phyloP scores from a whole-genome alignment of 169 alveolate genomes.

The Plasmodium chabaudi region DNA sequence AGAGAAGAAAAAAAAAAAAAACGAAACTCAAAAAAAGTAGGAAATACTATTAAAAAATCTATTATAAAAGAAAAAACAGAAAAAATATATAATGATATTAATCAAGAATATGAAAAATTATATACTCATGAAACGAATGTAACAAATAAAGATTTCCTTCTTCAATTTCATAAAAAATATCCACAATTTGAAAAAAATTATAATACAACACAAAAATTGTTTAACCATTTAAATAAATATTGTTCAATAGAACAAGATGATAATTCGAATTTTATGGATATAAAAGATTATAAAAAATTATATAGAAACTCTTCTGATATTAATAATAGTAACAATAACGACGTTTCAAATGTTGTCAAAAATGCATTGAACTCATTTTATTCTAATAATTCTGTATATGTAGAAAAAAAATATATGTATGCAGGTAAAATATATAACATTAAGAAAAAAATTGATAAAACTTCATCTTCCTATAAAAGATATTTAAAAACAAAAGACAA shows the following conservation, averaged over 20 bases:
- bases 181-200: conserved; percentile 49
- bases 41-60: conserved; percentile 22
- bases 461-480: conserved; percentile 49
- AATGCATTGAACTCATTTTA: conserved; percentile 38
- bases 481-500: conserved; percentile 59
- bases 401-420: conserved; percentile 71
- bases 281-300: conserved; percentile 12
- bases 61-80: conserved; percentile 68
- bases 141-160: conserved; percentile 34
- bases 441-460: conserved; percentile 64
- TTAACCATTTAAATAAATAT: conserved; percentile 46
- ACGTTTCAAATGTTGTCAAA: conserved; percentile 18
- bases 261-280: not conserved
- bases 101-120: conserved; percentile 41
- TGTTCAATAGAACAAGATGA: conserved; percentile 11
- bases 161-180: conserved; percentile 60
- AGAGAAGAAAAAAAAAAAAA: conserved; percentile 1
- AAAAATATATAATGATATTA: conserved; percentile 46
- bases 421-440: conserved; percentile 58
- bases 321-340: conserved; percentile 8
- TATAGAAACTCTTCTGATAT: not conserved
- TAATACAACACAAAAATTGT: conserved; percentile 27
- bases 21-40: conserved; percentile 8
- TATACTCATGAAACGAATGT: conserved; percentile 41
- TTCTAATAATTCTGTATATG: conserved; percentile 33